These are phyloP conservation scores for Pseudoneurospora amorphoporcata DNA, from an alignment of 495 filamentous ascomycete genomes.

Conservation along the genomic window DNA sequence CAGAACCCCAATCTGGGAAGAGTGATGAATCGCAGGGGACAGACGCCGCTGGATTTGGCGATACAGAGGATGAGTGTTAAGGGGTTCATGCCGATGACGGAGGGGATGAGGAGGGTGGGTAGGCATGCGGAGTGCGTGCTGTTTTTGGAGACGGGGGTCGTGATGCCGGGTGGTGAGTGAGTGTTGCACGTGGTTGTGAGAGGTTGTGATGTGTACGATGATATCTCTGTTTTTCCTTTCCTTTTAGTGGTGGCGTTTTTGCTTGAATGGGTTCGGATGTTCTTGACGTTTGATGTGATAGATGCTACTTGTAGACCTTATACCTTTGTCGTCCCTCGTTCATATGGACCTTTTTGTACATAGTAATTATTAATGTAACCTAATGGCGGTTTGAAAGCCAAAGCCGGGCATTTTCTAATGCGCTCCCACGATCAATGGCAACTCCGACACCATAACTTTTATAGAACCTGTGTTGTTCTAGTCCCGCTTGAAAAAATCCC, in stretches of 20 bases:
- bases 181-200: neutral
- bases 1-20: neutral
- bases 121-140: conserved; percentile 1
- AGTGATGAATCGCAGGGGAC: neutral
- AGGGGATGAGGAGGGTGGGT: neutral
- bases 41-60: neutral
- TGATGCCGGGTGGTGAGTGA: neutral
- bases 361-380: neutral
- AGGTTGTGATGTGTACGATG: neutral
- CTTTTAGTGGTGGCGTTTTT: neutral
- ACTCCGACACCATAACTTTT: neutral
- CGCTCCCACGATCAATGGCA: neutral
- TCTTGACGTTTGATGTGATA: neutral
- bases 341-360: neutral
- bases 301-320: neutral
- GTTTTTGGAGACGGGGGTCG: neutral
- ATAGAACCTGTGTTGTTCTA: neutral
- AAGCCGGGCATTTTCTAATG: neutral
- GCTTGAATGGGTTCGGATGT: neutral
- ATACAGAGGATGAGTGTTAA: neutral
- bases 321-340: neutral
- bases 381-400: neutral
- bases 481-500: neutral
- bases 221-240: neutral
- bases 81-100: neutral